Evolutionary conservation across 2,329 filamentous ascomycete species (phyloP).

Genomic region (Rutstroemia sp.): DNA sequence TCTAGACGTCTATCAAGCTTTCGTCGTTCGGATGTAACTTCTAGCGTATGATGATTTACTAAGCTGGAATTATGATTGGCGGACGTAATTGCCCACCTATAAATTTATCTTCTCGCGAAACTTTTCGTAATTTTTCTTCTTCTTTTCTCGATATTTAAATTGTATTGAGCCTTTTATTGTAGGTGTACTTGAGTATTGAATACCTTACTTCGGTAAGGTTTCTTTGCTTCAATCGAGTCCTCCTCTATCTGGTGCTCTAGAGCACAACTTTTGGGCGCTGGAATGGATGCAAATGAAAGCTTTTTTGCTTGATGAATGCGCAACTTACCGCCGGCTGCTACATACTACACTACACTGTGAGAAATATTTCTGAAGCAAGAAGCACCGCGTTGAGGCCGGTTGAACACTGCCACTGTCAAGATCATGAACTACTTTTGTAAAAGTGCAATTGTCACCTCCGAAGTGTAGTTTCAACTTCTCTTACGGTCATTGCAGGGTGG

Average conservation of each 20-base stretch:
- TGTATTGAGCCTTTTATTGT: conserved; percentile 66
- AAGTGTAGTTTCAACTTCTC: no score
- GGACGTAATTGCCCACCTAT: conserved; percentile 11
- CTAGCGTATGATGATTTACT: conserved; percentile 14
- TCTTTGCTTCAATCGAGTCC: conserved; percentile 45
- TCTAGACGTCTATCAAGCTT: conserved; percentile 11
- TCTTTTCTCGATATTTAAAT: conserved; percentile 39
- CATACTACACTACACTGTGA: conserved; percentile 34
- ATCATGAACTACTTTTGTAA: no score
- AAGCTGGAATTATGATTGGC: conserved; percentile 22
- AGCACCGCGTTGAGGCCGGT: no score
- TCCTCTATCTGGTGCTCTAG: conserved; percentile 69
- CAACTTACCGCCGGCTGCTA: conserved; percentile 68
- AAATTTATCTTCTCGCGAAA: conserved; percentile 16
- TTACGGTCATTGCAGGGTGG: no score
- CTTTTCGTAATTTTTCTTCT: conserved; percentile 23
- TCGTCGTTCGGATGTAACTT: conserved; percentile 11
- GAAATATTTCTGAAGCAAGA: background rate
- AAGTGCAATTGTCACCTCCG: no score
- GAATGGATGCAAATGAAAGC: conserved; percentile 67
- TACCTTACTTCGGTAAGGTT: conserved; percentile 30
- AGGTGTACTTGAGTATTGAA: conserved; percentile 51
- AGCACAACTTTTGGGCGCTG: conserved; percentile 48
- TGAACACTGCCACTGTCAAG: no score
- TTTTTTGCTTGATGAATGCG: conserved; percentile 36